A percentile compares a stretch with the other conserved stretches of the same genome.
phyloP scores from a whole-genome alignment of 495 filamentous ascomycete genomes.

The Emericellopsis terricola region DNA sequence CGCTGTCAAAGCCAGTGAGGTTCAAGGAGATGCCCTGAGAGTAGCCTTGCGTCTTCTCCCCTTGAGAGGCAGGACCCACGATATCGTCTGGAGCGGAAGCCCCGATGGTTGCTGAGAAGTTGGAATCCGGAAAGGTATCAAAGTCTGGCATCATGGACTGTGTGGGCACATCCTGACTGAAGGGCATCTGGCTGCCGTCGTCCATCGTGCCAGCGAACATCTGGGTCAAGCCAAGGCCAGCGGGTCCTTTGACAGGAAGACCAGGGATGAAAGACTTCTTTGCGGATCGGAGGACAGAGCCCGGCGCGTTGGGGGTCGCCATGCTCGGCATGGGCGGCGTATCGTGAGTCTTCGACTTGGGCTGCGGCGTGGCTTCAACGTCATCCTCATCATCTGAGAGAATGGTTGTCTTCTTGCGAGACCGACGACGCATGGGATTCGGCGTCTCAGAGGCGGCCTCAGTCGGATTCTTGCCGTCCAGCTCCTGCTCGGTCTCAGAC shows the following conservation, averaged over 20 bases:
- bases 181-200: conserved; percentile 31
- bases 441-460: too few relatives aligned
- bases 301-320: conserved; percentile 26
- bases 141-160: conserved; percentile 18
- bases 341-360: conserved; percentile 15
- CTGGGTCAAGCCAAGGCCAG: conserved; percentile 63
- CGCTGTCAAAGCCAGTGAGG: conserved; percentile 31
- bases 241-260: conserved; percentile 33
- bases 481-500: conserved; percentile 10
- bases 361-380: conserved; percentile 23
- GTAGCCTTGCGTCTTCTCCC: conserved; percentile 16
- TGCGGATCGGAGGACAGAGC: conserved; percentile 35
- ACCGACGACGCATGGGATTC: too few relatives aligned
- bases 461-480: too few relatives aligned
- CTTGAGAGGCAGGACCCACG: conserved; percentile 50
- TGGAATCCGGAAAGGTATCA: conserved; percentile 24
- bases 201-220: conserved; percentile 87
- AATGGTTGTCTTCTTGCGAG: conserved; percentile 12
- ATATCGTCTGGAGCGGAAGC: conserved; percentile 27
- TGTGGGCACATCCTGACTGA: conserved; percentile 7
- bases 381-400: conserved; percentile 36
- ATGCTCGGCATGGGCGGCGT: conserved; percentile 17
- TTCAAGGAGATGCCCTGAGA: conserved; percentile 31
- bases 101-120: conserved; percentile 28
- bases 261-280: conserved; percentile 42